phyloP scores from a whole-genome alignment of 495 filamentous ascomycete species.

The Clavariopsis aquatica region DNA sequence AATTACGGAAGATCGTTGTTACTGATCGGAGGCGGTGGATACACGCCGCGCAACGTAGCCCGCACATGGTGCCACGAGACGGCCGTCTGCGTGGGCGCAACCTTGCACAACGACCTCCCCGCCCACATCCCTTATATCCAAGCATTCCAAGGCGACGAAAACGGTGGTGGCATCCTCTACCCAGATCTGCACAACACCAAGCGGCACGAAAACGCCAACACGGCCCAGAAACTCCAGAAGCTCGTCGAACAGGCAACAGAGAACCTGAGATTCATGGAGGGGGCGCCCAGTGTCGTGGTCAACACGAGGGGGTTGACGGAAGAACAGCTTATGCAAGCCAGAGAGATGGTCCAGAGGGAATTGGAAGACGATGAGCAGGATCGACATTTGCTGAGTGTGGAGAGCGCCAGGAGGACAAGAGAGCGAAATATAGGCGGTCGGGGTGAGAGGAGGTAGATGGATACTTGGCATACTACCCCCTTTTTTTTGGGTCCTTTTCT shows the following conservation, averaged over 20 bases:
- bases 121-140: constrained; percentile 43
- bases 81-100: constrained; percentile 74
- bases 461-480: no score
- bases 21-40: constrained; percentile 91
- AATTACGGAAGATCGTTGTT: constrained; percentile 74
- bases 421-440: constrained; percentile 46
- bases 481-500: no score
- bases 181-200: constrained; percentile 63
- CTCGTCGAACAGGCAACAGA: constrained; percentile 75
- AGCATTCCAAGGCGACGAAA: constrained; percentile 43
- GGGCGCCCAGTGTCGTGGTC: constrained; percentile 85
- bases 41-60: constrained; percentile 96
- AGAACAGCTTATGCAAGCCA: constrained; percentile 59
- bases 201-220: constrained; percentile 75
- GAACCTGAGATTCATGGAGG: constrained; percentile 80
- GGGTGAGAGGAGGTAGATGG: constrained; percentile 34
- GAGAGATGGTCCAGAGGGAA: constrained; percentile 78
- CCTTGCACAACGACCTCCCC: constrained; percentile 43
- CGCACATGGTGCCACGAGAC: constrained; percentile 97
- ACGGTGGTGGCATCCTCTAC: constrained; percentile 65
- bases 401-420: constrained; percentile 47
- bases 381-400: constrained; percentile 54
- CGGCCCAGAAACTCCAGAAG: constrained; percentile 69
- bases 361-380: constrained; percentile 70
- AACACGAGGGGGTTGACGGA: constrained; percentile 73